phyloP scores from a whole-genome alignment of 148 eudicot genomes.

The Rhododendron molle region DNA sequence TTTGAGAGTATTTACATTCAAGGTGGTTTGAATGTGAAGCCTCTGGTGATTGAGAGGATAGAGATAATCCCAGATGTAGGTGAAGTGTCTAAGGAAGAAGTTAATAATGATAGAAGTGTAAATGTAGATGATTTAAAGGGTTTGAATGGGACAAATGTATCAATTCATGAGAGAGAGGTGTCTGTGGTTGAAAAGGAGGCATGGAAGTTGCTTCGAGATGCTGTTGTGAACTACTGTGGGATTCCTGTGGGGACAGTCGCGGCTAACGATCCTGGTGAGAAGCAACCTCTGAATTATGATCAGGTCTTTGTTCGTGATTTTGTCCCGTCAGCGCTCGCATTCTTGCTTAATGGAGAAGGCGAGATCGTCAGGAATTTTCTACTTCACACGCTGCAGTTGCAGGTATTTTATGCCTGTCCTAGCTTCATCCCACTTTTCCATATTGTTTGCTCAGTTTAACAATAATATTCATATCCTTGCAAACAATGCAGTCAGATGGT shows the following conservation, averaged over 20 bases:
- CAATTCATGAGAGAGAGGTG: conserved; percentile 22
- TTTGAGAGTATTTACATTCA: conserved; percentile 53
- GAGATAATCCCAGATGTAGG: conserved; percentile 25
- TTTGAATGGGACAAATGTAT: conserved; percentile 26
- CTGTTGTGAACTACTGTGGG: conserved; percentile 78
- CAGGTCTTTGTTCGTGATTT: conserved; percentile 90
- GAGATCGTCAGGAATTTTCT: conserved; percentile 85
- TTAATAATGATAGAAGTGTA: conserved; percentile 21
- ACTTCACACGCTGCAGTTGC: conserved; percentile 85
- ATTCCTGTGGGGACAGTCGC: conserved; percentile 83
- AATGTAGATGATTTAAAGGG: conserved; percentile 22
- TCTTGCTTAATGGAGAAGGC: conserved; percentile 80
- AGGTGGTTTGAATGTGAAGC: conserved; percentile 57
- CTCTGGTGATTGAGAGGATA: conserved; percentile 40
- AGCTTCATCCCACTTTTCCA: background rate
- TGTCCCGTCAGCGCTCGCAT: conserved; percentile 84
- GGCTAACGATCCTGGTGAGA: conserved; percentile 62
- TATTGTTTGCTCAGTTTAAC: background rate
- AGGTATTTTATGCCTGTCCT: conserved; percentile 39
- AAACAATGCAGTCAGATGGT: background rate
- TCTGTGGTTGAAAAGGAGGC: conserved; percentile 72
- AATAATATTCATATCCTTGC: background rate
- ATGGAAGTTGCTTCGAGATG: conserved; percentile 62
- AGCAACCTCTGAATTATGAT: conserved; percentile 62
- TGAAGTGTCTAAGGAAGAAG: conserved; percentile 19